These are phyloP conservation scores for Phoma herbarum DNA, from an alignment of 2,329 filamentous ascomycete genomes.

Conservation along the genomic window DNA sequence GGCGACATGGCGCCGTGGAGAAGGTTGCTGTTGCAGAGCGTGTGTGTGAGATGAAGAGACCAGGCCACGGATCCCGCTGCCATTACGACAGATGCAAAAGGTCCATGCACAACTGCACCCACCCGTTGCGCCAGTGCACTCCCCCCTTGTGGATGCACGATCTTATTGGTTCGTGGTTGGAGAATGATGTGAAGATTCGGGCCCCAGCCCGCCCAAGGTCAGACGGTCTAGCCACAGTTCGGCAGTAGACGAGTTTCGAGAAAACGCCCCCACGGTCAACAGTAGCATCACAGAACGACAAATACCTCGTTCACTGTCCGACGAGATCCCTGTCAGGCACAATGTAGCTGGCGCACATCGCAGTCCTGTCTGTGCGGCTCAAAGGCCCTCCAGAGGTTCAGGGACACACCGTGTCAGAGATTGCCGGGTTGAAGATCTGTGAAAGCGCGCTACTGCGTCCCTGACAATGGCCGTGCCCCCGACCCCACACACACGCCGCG, in stretches of 20 bases:
- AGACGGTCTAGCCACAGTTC: conserved; percentile 1
- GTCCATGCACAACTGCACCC: conserved; percentile 1
- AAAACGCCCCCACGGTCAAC: neutral
- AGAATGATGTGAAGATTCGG: conserved; percentile 1
- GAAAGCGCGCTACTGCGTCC: conserved; percentile 1
- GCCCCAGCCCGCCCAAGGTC: neutral
- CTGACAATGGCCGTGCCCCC: neutral
- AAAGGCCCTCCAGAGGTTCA: neutral
- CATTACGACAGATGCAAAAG: conserved; percentile 25
- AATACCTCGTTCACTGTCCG: neutral
- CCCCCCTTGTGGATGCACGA: conserved; percentile 1
- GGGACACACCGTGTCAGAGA: conserved; percentile 2
- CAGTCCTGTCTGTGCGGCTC: neutral
- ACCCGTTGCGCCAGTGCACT: conserved; percentile 1
- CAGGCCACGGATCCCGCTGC: conserved; percentile 33
- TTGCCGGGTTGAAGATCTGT: conserved; percentile 1
- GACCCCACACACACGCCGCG: neutral
- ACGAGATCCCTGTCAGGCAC: neutral
- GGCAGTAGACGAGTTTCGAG: conserved; percentile 1
- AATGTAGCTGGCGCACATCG: neutral
- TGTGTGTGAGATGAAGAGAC: conserved; percentile 38
- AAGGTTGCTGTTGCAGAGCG: conserved; percentile 30
- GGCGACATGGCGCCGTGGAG: conserved; percentile 39
- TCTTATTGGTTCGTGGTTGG: neutral
- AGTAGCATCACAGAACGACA: neutral